phyloP scores from a whole-genome alignment of 768 basidiomycete genomes.

The Mrakia hoshinonis region DNA sequence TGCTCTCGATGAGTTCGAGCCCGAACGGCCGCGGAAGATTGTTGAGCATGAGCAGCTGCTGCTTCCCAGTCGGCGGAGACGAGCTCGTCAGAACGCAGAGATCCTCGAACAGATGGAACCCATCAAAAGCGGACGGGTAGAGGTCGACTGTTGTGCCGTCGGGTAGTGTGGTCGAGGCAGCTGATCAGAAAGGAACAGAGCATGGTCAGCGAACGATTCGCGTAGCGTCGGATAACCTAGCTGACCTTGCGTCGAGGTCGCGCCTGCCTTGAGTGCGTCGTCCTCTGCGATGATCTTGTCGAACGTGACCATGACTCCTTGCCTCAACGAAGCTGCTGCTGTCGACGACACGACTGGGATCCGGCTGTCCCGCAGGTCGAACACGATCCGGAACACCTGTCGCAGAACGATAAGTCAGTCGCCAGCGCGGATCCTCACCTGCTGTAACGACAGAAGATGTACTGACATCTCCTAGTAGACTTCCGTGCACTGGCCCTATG shows the following conservation, averaged over 20 bases:
- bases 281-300: slow-evolving; percentile 86
- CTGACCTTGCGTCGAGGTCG: background rate
- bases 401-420: too few species aligned
- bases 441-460: too few species aligned
- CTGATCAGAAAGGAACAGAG: slow-evolving; percentile 38
- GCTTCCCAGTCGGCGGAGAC: slow-evolving; percentile 43
- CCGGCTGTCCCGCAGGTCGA: slow-evolving; percentile 88
- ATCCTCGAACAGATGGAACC: slow-evolving; percentile 83
- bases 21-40: slow-evolving; percentile 86
- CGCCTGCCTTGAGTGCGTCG: slow-evolving; percentile 32
- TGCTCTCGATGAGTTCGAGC: slow-evolving; percentile 92
- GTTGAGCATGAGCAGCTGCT: slow-evolving; percentile 74
- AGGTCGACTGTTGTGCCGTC: slow-evolving; percentile 58
- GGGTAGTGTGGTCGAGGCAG: slow-evolving; percentile 51
- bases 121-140: slow-evolving; percentile 69
- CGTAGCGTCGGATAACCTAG: background rate
- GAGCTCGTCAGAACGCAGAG: slow-evolving; percentile 72
- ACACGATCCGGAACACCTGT: slow-evolving; percentile 83
- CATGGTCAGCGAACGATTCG: background rate
- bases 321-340: slow-evolving; percentile 88
- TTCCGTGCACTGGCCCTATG: slow-evolving; percentile 69
- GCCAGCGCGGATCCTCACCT: too few species aligned
- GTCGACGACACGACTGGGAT: slow-evolving; percentile 96
- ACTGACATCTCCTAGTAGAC: slow-evolving; percentile 69
- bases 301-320: slow-evolving; percentile 94